Conservation (phyloP, 2,329 filamentous ascomycete species). For the Aureobasidium melanogenum region DNA sequence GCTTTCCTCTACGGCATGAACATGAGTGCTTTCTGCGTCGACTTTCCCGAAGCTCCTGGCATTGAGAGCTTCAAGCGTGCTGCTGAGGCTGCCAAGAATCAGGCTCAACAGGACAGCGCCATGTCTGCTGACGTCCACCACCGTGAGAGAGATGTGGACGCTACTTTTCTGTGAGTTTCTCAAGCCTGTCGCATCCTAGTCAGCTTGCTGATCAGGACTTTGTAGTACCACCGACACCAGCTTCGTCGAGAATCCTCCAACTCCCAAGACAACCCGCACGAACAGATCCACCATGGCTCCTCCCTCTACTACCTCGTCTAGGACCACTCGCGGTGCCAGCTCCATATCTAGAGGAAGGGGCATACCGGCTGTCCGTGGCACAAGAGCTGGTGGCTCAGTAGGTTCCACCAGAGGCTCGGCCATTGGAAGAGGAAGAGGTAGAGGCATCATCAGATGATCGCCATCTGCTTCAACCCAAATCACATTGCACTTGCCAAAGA, state of each 20-base stretch:
- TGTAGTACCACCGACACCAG: conserved; percentile 79
- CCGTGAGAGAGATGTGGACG: conserved; percentile 48
- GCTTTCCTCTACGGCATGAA: conserved; percentile 93
- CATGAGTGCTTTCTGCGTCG: conserved; percentile 98
- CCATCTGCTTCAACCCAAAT: not conserved
- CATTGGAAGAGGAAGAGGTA: conserved; percentile 23
- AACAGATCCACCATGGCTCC: conserved; percentile 33
- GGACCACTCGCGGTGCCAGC: conserved; percentile 21
- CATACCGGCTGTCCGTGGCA: not conserved
- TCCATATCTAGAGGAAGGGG: conserved; percentile 24
- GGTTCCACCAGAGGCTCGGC: conserved; percentile 20
- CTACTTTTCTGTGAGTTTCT: conserved; percentile 67
- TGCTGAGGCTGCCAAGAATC: conserved; percentile 3
- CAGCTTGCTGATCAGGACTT: not conserved
- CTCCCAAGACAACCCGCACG: conserved; percentile 26
- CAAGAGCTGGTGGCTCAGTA: conserved; percentile 21
- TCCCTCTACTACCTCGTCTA: conserved; percentile 15
- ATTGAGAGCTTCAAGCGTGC: conserved; percentile 12
- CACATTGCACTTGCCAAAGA: too few species aligned
- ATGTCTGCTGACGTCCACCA: conserved; percentile 3
- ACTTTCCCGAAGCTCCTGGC: conserved; percentile 69
- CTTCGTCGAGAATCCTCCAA: conserved; percentile 75
- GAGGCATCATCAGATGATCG: conserved; percentile 6
- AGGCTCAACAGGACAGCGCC: conserved; percentile 1
- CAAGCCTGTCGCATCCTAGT: not conserved